phyloP scores from a whole-genome alignment of 768 basidiomycete genomes.

The Termitomyces sp. region DNA sequence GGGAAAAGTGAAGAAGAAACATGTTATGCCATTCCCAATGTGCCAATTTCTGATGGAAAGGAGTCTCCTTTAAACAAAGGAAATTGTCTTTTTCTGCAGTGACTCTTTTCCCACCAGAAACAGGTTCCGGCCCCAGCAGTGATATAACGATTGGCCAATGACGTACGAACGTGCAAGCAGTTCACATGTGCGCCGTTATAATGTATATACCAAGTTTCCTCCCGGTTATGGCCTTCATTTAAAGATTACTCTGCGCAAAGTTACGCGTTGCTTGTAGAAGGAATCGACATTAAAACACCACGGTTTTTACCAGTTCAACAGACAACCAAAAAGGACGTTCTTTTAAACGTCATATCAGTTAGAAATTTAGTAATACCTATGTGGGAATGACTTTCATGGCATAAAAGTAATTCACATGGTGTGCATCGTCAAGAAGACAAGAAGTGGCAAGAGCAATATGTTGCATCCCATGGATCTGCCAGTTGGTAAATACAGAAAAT shows the following conservation, averaged over 20 bases:
- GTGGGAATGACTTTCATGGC: neutral
- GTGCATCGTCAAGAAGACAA: neutral
- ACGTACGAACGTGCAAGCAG: neutral
- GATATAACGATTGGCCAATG: neutral
- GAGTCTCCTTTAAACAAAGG: no score
- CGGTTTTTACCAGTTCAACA: neutral
- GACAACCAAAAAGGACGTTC: neutral
- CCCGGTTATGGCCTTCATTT: neutral
- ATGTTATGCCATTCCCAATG: no score
- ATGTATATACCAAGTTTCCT: neutral
- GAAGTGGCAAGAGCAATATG: neutral
- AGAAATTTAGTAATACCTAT: neutral
- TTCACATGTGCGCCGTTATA: neutral
- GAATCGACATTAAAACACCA: neutral
- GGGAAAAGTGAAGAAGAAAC: no score
- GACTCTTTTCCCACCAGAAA: no score
- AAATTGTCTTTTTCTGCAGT: no score
- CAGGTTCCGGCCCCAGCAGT: no score
- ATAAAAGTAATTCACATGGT: neutral
- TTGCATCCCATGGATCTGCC: no score
- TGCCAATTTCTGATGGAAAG: no score
- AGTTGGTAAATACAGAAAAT: neutral
- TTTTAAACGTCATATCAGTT: neutral
- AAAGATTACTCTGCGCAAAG: neutral
- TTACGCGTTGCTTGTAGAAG: neutral